Evolutionary conservation across 2,329 filamentous ascomycete genomes (phyloP).

Genomic region (Phaeosphaeria sp.): DNA sequence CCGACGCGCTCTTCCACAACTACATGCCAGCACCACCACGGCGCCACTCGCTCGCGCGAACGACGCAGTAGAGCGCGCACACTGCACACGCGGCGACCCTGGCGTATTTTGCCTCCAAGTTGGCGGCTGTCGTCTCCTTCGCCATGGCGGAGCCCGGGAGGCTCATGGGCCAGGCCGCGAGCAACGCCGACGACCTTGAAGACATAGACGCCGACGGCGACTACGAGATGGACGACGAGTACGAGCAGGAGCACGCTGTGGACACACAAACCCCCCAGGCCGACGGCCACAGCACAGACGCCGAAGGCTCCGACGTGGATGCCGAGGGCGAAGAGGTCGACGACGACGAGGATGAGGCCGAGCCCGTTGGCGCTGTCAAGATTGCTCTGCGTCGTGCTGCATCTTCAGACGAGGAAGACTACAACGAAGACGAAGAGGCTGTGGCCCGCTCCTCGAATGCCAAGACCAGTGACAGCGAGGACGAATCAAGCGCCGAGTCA

Average conservation of each 20-base stretch:
- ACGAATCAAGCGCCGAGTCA: constrained; percentile 55
- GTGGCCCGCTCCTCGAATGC: constrained; percentile 47
- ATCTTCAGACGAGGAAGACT: constrained; percentile 50
- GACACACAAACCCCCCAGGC: constrained; percentile 25
- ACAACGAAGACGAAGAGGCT: constrained; percentile 49
- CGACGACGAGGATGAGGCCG: constrained; percentile 60
- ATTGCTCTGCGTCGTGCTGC: constrained; percentile 36
- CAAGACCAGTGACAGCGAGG: constrained; percentile 47
- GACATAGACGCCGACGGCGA: constrained; percentile 49
- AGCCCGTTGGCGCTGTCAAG: constrained; percentile 52
- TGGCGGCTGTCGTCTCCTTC: constrained; percentile 50
- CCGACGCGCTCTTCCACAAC: constrained; percentile 33
- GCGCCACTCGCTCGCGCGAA: constrained; percentile 28
- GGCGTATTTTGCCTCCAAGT: constrained; percentile 45
- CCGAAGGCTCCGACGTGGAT: constrained; percentile 52
- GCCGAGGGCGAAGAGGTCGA: constrained; percentile 55
- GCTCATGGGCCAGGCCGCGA: constrained; percentile 44
- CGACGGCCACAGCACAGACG: constrained; percentile 47
- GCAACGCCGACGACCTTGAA: constrained; percentile 41
- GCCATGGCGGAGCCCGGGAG: constrained; percentile 51
- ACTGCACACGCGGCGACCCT: constrained; percentile 32
- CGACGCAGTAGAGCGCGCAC: constrained; percentile 28
- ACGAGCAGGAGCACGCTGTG: constrained; percentile 30
- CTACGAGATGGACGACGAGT: constrained; percentile 47
- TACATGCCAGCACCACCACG: constrained; percentile 35